A percentile compares a stretch with the other conserved stretches of the same genome.
Conservation (phyloP, 306 rosid genomes). For the Prunus mume region DNA sequence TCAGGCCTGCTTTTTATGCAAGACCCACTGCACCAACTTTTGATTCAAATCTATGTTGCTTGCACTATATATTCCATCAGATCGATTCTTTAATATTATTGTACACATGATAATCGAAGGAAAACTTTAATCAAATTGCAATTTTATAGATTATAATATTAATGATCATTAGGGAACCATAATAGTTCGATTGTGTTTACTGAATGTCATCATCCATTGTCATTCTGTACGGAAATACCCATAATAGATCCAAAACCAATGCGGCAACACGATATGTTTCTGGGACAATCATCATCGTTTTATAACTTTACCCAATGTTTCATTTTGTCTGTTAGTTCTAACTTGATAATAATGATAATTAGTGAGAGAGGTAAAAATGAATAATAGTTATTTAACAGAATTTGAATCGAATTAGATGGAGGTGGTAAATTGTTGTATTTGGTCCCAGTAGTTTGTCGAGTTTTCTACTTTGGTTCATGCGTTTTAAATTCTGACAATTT, state of each 20-base stretch:
- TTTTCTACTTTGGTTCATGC: too few relatives aligned
- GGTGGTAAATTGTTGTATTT: too few relatives aligned
- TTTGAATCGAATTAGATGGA: too few relatives aligned
- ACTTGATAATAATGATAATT: not conserved
- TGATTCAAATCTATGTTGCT: not conserved
- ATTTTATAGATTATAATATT: not conserved
- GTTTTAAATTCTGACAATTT: too few relatives aligned
- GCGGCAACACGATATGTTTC: not conserved
- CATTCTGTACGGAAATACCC: not conserved
- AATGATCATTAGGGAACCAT: not conserved
- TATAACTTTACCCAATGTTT: not conserved
- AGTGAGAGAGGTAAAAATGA: not conserved
- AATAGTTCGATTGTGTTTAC: not conserved
- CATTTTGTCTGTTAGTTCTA: not conserved
- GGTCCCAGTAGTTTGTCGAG: too few relatives aligned
- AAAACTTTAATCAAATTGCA: not conserved
- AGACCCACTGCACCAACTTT: conserved; percentile 13
- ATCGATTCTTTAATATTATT: not conserved
- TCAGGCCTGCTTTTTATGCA: not conserved
- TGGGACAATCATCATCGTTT: not conserved
- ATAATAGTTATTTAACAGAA: too few relatives aligned
- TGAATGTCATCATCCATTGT: conserved; percentile 1
- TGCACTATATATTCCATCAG: not conserved
- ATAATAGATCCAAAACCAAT: not conserved
- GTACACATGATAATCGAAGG: not conserved